A percentile compares a stretch with the other conserved stretches of the same genome.
Conservation (phyloP, 805 yeast genomes). For the Candida palmyrensis region DNA sequence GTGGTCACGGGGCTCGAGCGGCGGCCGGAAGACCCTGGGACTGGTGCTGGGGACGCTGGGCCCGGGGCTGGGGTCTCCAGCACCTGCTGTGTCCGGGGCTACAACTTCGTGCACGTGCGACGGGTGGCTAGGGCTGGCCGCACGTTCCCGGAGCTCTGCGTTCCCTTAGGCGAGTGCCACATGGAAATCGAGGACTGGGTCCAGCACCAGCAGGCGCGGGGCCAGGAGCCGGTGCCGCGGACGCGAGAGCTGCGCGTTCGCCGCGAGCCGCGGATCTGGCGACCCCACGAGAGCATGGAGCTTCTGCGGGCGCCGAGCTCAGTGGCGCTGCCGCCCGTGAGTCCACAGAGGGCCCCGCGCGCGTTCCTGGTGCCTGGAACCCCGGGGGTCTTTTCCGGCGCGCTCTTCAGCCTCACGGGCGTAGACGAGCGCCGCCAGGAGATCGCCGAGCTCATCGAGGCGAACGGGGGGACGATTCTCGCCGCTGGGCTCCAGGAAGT, state of each 20-base stretch:
- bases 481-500: constrained; percentile 30
- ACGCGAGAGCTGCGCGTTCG: too few relatives aligned
- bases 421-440: constrained; percentile 29
- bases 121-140: too few relatives aligned
- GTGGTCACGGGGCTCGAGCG: constrained; percentile 44
- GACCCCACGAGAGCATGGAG: too few relatives aligned
- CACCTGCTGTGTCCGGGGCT: constrained; percentile 69
- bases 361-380: not conserved
- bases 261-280: too few relatives aligned
- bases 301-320: not conserved
- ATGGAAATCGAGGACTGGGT: constrained; percentile 39
- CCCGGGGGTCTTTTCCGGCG: constrained; percentile 13
- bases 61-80: too few relatives aligned
- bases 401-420: constrained; percentile 33
- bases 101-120: constrained; percentile 41
- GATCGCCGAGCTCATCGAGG: constrained; percentile 27
- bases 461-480: constrained; percentile 39
- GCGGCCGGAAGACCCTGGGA: too few relatives aligned
- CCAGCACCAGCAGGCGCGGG: constrained; percentile 24
- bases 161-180: constrained; percentile 23
- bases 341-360: not conserved
- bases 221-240: not conserved
- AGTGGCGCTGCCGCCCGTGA: not conserved
- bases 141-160: not conserved
- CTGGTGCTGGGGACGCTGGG: too few relatives aligned